Percentiles rank a stretch among this genome's conserved stretches.
These are phyloP conservation scores for Magnusiomyces suaveolens DNA, from an alignment of 1,139 yeast species.

Conservation along the genomic window DNA sequence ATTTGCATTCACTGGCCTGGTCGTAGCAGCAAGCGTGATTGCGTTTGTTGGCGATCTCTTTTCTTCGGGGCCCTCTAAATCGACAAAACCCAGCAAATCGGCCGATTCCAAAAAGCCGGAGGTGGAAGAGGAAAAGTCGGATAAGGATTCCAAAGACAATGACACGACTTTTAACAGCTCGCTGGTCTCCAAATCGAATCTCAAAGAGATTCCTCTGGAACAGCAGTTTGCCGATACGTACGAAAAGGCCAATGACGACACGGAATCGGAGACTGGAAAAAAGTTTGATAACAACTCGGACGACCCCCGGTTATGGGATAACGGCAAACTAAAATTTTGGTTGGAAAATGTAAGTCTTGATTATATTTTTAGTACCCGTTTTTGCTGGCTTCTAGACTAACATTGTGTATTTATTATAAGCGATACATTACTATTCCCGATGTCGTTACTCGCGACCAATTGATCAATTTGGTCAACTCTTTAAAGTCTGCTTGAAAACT, in stretches of 20 bases:
- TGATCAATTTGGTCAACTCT: conserved; percentile 18
- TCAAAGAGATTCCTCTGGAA: neutral
- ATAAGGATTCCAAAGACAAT: neutral
- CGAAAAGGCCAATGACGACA: neutral
- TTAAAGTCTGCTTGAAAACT: conserved; percentile 7
- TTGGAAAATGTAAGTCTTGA: conserved; percentile 16
- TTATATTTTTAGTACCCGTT: neutral
- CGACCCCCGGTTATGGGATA: conserved; percentile 21
- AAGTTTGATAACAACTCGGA: conserved; percentile 8
- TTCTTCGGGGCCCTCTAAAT: neutral
- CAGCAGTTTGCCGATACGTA: conserved; percentile 4
- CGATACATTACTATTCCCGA: conserved; percentile 23
- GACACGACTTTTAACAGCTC: neutral
- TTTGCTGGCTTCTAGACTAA: neutral
- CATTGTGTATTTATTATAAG: conserved; percentile 10
- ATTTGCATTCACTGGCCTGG: conserved; percentile 22
- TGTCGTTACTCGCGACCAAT: conserved; percentile 18
- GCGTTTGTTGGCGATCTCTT: conserved; percentile 13
- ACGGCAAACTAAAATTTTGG: conserved; percentile 19
- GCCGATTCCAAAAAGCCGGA: neutral
- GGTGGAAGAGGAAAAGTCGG: too few species aligned
- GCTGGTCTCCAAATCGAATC: neutral
- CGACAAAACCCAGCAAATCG: neutral
- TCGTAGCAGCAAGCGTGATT: conserved; percentile 23
- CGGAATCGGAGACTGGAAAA: neutral